phyloP scores from a whole-genome alignment of 192 early-diverging fungal genomes.

The Mortierella hygrophila region DNA sequence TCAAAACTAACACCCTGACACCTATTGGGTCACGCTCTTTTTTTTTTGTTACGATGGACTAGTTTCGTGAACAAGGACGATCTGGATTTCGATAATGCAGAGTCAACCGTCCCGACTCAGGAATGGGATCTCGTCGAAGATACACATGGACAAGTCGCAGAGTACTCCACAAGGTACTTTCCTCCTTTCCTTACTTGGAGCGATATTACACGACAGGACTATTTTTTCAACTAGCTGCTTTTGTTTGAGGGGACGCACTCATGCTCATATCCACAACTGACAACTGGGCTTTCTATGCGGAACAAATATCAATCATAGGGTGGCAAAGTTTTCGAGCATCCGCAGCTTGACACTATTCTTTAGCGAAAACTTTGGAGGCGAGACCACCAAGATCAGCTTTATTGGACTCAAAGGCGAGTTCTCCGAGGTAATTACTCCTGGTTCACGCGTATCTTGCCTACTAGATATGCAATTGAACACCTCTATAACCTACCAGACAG shows the following conservation, averaged over 20 bases:
- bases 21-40: neutral
- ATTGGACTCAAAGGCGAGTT: slow-evolving; percentile 95
- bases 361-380: slow-evolving; percentile 81
- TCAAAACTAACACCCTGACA: neutral
- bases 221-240: too few species aligned
- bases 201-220: too few species aligned
- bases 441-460: too few species aligned
- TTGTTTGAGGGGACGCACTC: too few species aligned
- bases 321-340: slow-evolving; percentile 84
- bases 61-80: slow-evolving; percentile 92
- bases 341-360: slow-evolving; percentile 87
- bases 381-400: slow-evolving; percentile 81
- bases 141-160: slow-evolving; percentile 62
- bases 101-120: slow-evolving; percentile 77
- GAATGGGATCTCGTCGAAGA: slow-evolving; percentile 83
- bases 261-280: too few species aligned
- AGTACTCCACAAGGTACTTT: slow-evolving; percentile 69
- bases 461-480: too few species aligned
- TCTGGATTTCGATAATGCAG: slow-evolving; percentile 91
- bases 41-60: neutral
- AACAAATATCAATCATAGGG: slow-evolving; percentile 39
- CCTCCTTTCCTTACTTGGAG: neutral
- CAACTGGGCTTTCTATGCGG: neutral
- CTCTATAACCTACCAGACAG: too few species aligned
- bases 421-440: slow-evolving; percentile 66